These are phyloP conservation scores for Prunus dulcis DNA, from an alignment of 306 rosid genomes.

Conservation along the genomic window DNA sequence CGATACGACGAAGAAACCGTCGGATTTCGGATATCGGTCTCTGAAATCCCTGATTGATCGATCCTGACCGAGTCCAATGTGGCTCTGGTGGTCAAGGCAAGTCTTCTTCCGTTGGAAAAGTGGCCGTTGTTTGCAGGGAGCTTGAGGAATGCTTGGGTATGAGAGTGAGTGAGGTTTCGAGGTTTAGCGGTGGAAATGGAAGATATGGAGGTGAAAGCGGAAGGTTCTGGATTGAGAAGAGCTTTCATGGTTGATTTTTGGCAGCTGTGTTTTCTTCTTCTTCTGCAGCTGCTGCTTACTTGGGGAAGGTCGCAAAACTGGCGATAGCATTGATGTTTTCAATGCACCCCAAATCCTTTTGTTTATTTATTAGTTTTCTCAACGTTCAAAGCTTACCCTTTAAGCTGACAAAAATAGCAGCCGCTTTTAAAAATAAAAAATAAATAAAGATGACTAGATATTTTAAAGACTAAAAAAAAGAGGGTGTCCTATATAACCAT, in stretches of 20 bases:
- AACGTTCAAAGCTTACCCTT: too few species aligned
- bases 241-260: slow-evolving; percentile 50
- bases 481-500: too few species aligned
- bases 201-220: slow-evolving; percentile 27
- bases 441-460: too few species aligned
- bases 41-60: slow-evolving; percentile 59
- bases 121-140: slow-evolving; percentile 26
- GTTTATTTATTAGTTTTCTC: not conserved
- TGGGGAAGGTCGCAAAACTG: not conserved
- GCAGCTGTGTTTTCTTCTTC: not conserved
- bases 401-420: too few species aligned
- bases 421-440: too few species aligned
- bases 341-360: not conserved
- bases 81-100: slow-evolving; percentile 31
- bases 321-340: not conserved
- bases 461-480: too few species aligned
- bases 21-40: slow-evolving; percentile 59
- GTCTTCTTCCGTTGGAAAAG: slow-evolving; percentile 27
- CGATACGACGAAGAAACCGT: slow-evolving; percentile 78
- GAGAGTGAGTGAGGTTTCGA: slow-evolving; percentile 24
- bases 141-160: slow-evolving; percentile 22
- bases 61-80: slow-evolving; percentile 43
- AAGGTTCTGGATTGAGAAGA: slow-evolving; percentile 40
- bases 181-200: slow-evolving; percentile 27
- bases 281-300: not conserved